Base-by-base conservation (phyloP, 108 stramenopile species). In the Chaetoceros tenuissimus region DNA sequence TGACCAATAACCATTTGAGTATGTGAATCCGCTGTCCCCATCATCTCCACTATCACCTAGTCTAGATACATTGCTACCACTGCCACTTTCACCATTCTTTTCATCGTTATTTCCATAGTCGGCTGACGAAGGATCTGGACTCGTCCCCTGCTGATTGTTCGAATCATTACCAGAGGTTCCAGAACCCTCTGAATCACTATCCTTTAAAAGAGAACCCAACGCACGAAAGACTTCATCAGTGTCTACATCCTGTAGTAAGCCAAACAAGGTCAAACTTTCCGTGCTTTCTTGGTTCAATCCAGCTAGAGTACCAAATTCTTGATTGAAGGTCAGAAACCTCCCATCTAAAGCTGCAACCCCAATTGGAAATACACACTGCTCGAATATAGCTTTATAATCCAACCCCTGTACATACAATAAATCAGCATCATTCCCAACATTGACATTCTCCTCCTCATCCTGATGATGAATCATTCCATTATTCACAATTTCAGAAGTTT, bases 321-420 rank as follows among this genome's bases (percentile, higher is more conserved):
- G 59, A 57, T 94, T 94, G 76, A 86, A 90, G 30, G 71, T 84
- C 23, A 89, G 64, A 10, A 94, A 74, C 0, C 84, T 64, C 17
- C 92, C 92, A 55, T 94, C 92, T 24, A 94, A 57, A 19, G 84
- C 82, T 10, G 86, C 78, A 44, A 94, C 63, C 0, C 82, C 87
- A 59, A 86, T 54, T 17, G 92, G 84, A 44, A 74, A 72, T 0
- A 80, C 77, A 64, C 86, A 88, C 46, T 81, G 75, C 13, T 75
- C 53, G 60, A 94, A 94, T 22, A 89, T 55, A 51, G 59, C 55
- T 28, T 72, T 66, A 63, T 94, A 94, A 53, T 93, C 85, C 31
- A 93, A 65, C 0, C 82, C 82, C 34, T 80, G 78, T 16, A 81
- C 79, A 49, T 85, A 80, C 8, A 73, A 31, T 44, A 79, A 53